Conservation (phyloP, 768 basidiomycete genomes). For the Cyathus striatus region DNA sequence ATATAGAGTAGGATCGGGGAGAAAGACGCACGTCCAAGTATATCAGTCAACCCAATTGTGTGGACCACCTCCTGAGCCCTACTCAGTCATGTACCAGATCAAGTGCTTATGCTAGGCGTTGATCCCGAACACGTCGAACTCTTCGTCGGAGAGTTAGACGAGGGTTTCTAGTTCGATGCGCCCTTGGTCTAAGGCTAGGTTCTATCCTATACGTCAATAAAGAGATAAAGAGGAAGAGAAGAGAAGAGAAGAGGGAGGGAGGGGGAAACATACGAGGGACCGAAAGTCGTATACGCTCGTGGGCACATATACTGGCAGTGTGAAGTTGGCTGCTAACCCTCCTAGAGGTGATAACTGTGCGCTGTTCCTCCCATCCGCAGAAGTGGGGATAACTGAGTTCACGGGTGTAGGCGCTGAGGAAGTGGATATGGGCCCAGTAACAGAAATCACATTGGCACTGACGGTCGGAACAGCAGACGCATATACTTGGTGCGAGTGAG, state of each 20-base stretch:
- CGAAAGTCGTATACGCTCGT: slow-evolving; percentile 45
- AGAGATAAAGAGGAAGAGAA: not conserved
- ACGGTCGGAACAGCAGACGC: too few relatives aligned
- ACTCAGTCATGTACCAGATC: slow-evolving; percentile 58
- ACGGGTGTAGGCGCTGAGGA: too few relatives aligned
- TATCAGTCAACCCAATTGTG: slow-evolving; percentile 46
- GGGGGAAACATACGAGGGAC: slow-evolving; percentile 29
- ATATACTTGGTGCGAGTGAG: too few relatives aligned
- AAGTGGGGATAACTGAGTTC: too few relatives aligned
- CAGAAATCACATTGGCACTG: too few relatives aligned
- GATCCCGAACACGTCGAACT: slow-evolving; percentile 53
- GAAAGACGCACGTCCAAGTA: slow-evolving; percentile 34
- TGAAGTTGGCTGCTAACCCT: not conserved
- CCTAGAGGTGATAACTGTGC: not conserved
- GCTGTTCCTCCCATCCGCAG: too few relatives aligned
- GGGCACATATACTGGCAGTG: slow-evolving; percentile 24
- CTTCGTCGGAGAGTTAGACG: slow-evolving; percentile 43
- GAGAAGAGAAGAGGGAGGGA: too few relatives aligned
- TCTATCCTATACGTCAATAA: slow-evolving; percentile 16
- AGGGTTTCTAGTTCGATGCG: slow-evolving; percentile 59
- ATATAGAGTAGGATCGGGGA: too few relatives aligned
- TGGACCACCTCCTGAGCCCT: slow-evolving; percentile 68
- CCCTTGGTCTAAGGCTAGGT: slow-evolving; percentile 59
- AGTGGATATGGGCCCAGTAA: too few relatives aligned
- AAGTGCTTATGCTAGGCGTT: slow-evolving; percentile 46